Evolutionary conservation across 345 rosid genomes (phyloP).

Genomic region (Eutrema yunnanense): DNA sequence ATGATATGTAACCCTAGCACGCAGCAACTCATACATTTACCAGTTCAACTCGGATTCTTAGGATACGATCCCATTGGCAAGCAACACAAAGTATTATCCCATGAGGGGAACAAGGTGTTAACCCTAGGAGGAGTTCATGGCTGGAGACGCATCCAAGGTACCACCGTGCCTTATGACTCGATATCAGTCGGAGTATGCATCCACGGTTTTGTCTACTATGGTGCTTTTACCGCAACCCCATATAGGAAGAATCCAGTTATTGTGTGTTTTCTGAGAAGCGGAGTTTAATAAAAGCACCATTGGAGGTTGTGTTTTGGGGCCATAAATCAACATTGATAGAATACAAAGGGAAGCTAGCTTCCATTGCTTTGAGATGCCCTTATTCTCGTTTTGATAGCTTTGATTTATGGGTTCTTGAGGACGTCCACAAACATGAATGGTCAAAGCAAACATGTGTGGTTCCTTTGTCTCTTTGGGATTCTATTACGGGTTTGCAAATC

Average conservation of each 20-base stretch:
- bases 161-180: too few species aligned
- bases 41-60: too few species aligned
- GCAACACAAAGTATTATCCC: too few species aligned
- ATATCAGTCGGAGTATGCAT: neutral
- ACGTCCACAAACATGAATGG: neutral
- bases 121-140: neutral
- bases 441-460: neutral
- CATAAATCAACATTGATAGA: neutral
- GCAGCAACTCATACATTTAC: too few species aligned
- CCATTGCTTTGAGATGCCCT: neutral
- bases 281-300: neutral
- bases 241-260: neutral
- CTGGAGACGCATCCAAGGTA: neutral
- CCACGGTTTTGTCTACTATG: slow-evolving; percentile 6
- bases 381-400: neutral
- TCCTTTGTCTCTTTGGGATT: neutral
- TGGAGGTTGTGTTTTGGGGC: neutral
- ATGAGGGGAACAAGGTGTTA: neutral
- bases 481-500: neutral
- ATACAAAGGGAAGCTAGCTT: slow-evolving; percentile 12
- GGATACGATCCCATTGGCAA: too few species aligned
- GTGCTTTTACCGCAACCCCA: neutral
- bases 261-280: neutral
- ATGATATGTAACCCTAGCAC: too few species aligned
- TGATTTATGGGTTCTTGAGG: slow-evolving; percentile 8